These are phyloP conservation scores for Trapa incisa DNA, from an alignment of 345 rosid species.

Conservation along the genomic window DNA sequence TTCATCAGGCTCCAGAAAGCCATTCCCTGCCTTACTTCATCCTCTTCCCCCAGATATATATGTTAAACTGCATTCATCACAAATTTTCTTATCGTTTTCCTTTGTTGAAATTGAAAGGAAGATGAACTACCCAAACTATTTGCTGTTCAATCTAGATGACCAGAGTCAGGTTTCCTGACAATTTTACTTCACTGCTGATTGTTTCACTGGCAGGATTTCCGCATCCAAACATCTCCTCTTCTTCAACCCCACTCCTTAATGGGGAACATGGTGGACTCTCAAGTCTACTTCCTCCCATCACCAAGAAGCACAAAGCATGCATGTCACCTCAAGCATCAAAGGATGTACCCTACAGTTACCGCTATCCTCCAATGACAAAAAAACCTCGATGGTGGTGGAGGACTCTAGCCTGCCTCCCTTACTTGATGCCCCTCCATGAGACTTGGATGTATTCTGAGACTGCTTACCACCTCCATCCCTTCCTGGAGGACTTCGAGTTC, in stretches of 20 bases:
- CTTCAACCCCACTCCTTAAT: constrained; percentile 32
- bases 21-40: background rate
- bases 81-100: background rate
- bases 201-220: constrained; percentile 22
- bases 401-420: constrained; percentile 69
- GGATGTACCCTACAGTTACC: constrained; percentile 61
- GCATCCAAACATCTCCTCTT: constrained; percentile 32
- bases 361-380: constrained; percentile 68
- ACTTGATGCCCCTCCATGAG: constrained; percentile 87
- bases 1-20: background rate
- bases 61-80: background rate
- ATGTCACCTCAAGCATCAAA: constrained; percentile 48
- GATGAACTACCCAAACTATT: background rate
- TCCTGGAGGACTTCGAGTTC: constrained; percentile 62
- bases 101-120: background rate
- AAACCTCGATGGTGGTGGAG: constrained; percentile 93
- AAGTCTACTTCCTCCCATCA: constrained; percentile 20
- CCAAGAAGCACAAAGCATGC: constrained; percentile 18
- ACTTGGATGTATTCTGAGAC: constrained; percentile 95
- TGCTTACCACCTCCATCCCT: constrained; percentile 69
- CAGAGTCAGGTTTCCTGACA: background rate
- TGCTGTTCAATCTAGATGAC: background rate
- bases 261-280: constrained; percentile 38
- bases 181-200: constrained; percentile 9
- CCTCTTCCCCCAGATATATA: constrained; percentile 6